Conservation (phyloP, 768 basidiomycete species). For the Inosperma sp. region DNA sequence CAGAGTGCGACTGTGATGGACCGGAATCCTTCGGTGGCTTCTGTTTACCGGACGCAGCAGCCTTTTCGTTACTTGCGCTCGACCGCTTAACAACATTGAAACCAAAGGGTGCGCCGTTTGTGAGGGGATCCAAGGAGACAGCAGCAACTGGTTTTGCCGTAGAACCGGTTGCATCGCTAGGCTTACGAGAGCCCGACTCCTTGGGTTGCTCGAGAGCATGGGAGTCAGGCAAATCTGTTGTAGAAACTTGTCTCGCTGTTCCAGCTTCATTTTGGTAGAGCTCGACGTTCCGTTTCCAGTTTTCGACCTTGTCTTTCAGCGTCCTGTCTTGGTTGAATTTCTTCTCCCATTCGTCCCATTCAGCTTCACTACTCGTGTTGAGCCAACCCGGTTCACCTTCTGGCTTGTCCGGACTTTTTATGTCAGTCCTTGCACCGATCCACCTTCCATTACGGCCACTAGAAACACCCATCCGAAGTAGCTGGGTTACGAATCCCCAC, state of each 20-base stretch:
- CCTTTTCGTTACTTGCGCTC: conserved; percentile 11
- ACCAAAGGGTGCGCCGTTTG: conserved; percentile 10
- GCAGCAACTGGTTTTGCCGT: background rate
- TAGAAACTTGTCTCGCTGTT: background rate
- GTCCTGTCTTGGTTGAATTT: conserved; percentile 13
- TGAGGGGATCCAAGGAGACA: conserved; percentile 5
- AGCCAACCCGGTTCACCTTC: conserved; percentile 15
- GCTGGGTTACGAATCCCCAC: conserved; percentile 16
- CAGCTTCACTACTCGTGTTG: conserved; percentile 21
- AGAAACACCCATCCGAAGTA: conserved; percentile 19
- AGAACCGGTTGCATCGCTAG: background rate
- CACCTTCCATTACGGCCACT: conserved; percentile 21
- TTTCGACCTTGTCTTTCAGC: conserved; percentile 22
- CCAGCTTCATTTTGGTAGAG: background rate
- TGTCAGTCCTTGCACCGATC: conserved; percentile 18
- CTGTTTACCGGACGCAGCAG: background rate
- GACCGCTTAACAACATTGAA: conserved; percentile 15
- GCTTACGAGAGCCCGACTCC: background rate
- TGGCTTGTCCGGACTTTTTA: conserved; percentile 10
- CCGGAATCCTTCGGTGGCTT: too few relatives aligned
- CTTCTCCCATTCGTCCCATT: conserved; percentile 25
- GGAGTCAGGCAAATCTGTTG: background rate
- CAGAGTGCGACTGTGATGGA: too few relatives aligned
- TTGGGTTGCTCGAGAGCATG: background rate
- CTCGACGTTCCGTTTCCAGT: conserved; percentile 20